Conservation (phyloP, 306 rosid genomes). For the Glycine soja region DNA sequence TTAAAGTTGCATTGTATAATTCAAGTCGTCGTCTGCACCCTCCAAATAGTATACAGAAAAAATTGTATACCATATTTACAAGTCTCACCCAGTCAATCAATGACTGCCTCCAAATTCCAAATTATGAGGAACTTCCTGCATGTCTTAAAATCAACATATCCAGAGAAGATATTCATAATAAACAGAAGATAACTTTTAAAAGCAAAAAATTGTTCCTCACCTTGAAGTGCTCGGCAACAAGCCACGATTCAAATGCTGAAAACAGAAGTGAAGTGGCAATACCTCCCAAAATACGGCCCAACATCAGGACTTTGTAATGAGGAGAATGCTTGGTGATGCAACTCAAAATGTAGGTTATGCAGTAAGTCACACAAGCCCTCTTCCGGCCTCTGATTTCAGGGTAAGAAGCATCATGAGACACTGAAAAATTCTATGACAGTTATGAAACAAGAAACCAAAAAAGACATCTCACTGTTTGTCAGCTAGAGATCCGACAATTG, state of each 20-base stretch:
- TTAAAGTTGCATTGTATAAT: neutral
- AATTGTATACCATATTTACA: constrained; percentile 6
- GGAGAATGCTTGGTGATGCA: constrained; percentile 97
- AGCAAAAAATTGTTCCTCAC: constrained; percentile 51
- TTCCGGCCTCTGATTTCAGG: constrained; percentile 82
- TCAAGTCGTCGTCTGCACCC: too few species aligned
- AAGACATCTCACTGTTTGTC: constrained; percentile 86
- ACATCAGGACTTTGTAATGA: constrained; percentile 81
- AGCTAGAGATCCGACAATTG: constrained; percentile 96
- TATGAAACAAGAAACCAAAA: neutral
- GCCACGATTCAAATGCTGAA: constrained; percentile 99
- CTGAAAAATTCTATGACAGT: constrained; percentile 34
- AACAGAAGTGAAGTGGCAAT: constrained; percentile 93
- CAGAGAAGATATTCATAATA: constrained; percentile 14
- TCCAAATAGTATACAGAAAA: too few species aligned
- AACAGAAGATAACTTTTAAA: constrained; percentile 3
- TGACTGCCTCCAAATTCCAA: constrained; percentile 14
- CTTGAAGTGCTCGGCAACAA: constrained; percentile 98
- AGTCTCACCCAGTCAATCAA: neutral
- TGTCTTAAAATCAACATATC: constrained; percentile 16
- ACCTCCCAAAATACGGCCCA: constrained; percentile 98
- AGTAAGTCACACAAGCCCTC: constrained; percentile 97
- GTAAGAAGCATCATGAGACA: constrained; percentile 36
- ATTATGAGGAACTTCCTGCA: constrained; percentile 10
- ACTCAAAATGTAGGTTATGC: constrained; percentile 90